These are phyloP conservation scores for Saraca asoca DNA, from an alignment of 331 rosid species.

Conservation along the genomic window DNA sequence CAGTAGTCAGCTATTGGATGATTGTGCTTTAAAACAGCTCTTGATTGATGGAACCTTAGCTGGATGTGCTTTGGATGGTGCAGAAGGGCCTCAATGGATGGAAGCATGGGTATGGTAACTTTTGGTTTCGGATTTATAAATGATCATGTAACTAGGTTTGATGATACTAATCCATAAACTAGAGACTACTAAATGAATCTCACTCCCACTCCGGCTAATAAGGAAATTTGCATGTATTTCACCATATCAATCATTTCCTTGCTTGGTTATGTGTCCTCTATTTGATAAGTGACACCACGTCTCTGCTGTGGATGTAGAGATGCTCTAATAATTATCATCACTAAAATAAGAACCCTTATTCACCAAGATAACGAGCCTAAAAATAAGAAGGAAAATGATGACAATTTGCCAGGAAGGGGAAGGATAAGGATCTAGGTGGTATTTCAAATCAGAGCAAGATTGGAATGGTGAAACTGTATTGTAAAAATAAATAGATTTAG, in stretches of 20 bases:
- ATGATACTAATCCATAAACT: slow-evolving; percentile 6
- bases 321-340: slow-evolving; percentile 4
- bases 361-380: background rate
- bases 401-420: background rate
- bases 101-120: slow-evolving; percentile 94
- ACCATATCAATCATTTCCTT: slow-evolving; percentile 2
- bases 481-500: too few species aligned
- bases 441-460: too few species aligned
- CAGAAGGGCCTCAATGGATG: slow-evolving; percentile 99
- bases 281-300: background rate
- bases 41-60: slow-evolving; percentile 95
- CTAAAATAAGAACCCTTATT: slow-evolving; percentile 18
- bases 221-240: slow-evolving; percentile 18
- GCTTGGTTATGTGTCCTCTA: slow-evolving; percentile 1
- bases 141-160: too few species aligned
- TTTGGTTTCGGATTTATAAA: background rate
- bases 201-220: slow-evolving; percentile 21
- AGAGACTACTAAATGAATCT: slow-evolving; percentile 14
- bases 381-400: background rate
- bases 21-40: slow-evolving; percentile 96
- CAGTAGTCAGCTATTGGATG: slow-evolving; percentile 93
- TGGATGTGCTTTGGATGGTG: slow-evolving; percentile 99
- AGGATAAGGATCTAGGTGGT: too few species aligned
- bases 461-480: too few species aligned
- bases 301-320: slow-evolving; percentile 19